These are phyloP conservation scores for Croton laevigatus DNA, from an alignment of 441 rosid genomes.

Conservation along the genomic window DNA sequence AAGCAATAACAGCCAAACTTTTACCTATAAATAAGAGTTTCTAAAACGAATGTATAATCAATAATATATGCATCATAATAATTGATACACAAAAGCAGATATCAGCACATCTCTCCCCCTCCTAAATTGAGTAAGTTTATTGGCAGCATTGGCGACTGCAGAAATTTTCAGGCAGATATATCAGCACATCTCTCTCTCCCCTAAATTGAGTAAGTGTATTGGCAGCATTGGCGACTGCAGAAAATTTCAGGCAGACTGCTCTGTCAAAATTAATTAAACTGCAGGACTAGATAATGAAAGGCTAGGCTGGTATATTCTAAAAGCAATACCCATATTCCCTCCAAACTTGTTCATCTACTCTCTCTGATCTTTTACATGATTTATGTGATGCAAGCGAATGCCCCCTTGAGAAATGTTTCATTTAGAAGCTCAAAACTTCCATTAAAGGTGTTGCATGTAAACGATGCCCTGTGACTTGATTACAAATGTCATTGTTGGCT, in stretches of 20 bases:
- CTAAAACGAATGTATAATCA: background rate
- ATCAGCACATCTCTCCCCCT: background rate
- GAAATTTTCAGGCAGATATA: background rate
- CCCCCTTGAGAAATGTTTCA: conserved; percentile 91
- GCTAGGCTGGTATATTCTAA: background rate
- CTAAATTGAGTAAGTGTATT: background rate
- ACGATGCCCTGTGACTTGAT: too few species aligned
- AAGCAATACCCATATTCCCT: background rate
- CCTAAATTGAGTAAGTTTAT: background rate
- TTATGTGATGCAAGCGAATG: conserved; percentile 37
- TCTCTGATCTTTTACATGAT: background rate
- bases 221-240: too few species aligned
- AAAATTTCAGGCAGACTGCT: background rate
- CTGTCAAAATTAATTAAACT: background rate
- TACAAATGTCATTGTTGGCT: too few species aligned
- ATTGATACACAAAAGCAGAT: background rate
- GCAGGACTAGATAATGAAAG: background rate
- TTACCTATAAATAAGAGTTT: background rate
- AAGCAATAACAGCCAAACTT: background rate
- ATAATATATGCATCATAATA: background rate
- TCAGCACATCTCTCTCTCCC: background rate
- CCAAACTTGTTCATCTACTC: background rate
- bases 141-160: background rate
- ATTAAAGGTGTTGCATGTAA: conserved; percentile 1
- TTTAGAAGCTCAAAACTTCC: conserved; percentile 18